A percentile compares a stretch with the other conserved stretches of the same genome.
phyloP scores from a whole-genome alignment of 129 eudicot genomes.

The Gnaphalium uliginosum region DNA sequence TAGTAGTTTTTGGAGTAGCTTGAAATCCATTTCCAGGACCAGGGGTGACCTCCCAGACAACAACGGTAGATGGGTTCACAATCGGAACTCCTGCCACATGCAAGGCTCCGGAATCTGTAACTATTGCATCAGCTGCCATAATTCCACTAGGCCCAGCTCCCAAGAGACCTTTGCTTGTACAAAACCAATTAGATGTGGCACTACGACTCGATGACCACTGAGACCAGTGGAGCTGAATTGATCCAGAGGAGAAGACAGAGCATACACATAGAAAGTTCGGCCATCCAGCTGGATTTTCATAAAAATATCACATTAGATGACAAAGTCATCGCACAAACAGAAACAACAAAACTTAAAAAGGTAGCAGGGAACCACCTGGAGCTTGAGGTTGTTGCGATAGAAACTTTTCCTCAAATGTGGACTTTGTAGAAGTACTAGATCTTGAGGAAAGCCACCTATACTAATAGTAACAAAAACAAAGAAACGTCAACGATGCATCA shows the following conservation, averaged over 20 bases:
- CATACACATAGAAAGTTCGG: conserved; percentile 98
- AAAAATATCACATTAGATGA: conserved; percentile 3
- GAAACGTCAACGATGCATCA: conserved; percentile 18
- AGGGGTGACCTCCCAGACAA: conserved; percentile 98
- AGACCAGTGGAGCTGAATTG: conserved; percentile 97
- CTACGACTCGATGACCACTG: conserved; percentile 73
- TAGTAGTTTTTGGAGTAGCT: conserved; percentile 71
- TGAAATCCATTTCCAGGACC: conserved; percentile 97
- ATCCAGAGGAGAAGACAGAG: conserved; percentile 99
- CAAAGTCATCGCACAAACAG: background rate
- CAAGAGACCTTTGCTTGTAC: conserved; percentile 94
- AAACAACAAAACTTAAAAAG: background rate
- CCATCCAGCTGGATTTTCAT: conserved; percentile 81
- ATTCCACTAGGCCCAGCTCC: conserved; percentile 99
- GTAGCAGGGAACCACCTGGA: conserved; percentile 53
- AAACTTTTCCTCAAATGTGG: conserved; percentile 90
- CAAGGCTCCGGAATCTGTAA: conserved; percentile 93
- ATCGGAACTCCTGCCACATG: conserved; percentile 99
- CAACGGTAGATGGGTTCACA: conserved; percentile 98
- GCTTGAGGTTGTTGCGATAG: conserved; percentile 88
- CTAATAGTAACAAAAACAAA: conserved; percentile 44
- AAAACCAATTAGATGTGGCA: conserved; percentile 83
- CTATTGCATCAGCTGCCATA: conserved; percentile 99
- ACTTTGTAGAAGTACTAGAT: conserved; percentile 61
- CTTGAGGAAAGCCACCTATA: conserved; percentile 98